Evolutionary conservation across 257 asterid genomes (phyloP).

Genomic region (Fraxinus cuspidata): DNA sequence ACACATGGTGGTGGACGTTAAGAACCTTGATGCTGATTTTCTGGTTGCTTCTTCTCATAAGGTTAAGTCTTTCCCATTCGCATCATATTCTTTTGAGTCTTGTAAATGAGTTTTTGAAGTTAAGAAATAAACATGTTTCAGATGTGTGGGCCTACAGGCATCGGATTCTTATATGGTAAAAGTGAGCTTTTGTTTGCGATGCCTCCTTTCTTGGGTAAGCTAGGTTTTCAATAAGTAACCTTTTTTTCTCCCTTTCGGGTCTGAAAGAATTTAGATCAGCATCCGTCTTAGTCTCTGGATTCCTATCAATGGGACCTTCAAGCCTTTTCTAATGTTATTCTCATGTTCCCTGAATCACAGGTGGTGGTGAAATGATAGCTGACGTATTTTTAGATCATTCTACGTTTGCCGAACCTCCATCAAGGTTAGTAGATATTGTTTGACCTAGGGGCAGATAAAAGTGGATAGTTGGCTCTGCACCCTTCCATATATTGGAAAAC

Average conservation of each 20-base stretch:
- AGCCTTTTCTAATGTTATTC: conserved; percentile 24
- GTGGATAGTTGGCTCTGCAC: not conserved
- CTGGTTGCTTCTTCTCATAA: conserved; percentile 98
- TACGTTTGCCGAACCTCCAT: conserved; percentile 95
- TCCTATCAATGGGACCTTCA: conserved; percentile 13
- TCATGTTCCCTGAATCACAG: conserved; percentile 39
- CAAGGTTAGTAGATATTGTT: conserved; percentile 55
- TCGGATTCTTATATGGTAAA: conserved; percentile 93
- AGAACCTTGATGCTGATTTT: conserved; percentile 78
- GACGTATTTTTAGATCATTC: conserved; percentile 92
- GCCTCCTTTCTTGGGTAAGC: conserved; percentile 95
- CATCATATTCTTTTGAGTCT: conserved; percentile 22
- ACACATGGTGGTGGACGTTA: conserved; percentile 88
- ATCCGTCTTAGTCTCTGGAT: not conserved
- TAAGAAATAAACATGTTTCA: conserved; percentile 75
- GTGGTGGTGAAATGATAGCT: conserved; percentile 99
- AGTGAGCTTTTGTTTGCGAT: conserved; percentile 68
- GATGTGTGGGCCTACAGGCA: conserved; percentile 99
- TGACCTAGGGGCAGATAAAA: conserved; percentile 19
- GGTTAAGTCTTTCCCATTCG: conserved; percentile 53
- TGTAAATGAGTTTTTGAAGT: conserved; percentile 43
- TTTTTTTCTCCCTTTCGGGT: conserved; percentile 17
- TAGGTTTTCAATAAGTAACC: conserved; percentile 1
- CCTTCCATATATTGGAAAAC: conserved; percentile 10
- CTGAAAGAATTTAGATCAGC: conserved; percentile 8